These are phyloP conservation scores for Rhododendron molle DNA, from an alignment of 148 eudicot species.

Conservation along the genomic window DNA sequence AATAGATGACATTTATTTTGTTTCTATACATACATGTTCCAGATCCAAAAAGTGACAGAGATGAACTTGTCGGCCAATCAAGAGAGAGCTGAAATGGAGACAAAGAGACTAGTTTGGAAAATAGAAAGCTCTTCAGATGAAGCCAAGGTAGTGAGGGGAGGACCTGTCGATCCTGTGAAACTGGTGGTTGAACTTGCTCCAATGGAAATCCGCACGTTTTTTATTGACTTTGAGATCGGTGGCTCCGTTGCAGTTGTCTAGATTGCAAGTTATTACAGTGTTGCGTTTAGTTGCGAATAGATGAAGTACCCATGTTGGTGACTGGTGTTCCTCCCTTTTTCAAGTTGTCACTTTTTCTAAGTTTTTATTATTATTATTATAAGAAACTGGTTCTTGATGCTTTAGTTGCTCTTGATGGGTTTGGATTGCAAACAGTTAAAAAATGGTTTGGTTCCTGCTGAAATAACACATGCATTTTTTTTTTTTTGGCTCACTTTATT, in stretches of 20 bases:
- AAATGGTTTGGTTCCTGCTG: neutral
- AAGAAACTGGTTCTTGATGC: neutral
- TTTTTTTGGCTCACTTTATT: neutral
- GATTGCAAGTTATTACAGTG: neutral
- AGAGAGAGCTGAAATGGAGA: constrained; percentile 77
- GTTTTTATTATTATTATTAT: neutral
- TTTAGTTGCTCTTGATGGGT: neutral
- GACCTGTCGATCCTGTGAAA: constrained; percentile 54
- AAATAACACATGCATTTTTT: neutral
- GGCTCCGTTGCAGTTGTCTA: neutral
- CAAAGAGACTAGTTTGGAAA: constrained; percentile 74
- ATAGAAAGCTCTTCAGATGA: constrained; percentile 43
- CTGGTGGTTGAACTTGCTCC: constrained; percentile 76
- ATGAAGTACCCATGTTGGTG: neutral
- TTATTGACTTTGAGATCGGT: constrained; percentile 40
- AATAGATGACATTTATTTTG: neutral
- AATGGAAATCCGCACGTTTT: constrained; percentile 88
- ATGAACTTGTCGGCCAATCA: constrained; percentile 91
- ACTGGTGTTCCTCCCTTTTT: neutral
- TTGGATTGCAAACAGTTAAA: neutral
- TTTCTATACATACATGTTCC: constrained; percentile 2
- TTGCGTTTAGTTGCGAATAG: neutral
- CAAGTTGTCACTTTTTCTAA: neutral
- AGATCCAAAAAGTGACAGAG: constrained; percentile 74
- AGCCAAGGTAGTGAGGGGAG: constrained; percentile 49